Base-by-base conservation (phyloP, 2,329 filamentous ascomycete species). In the Cadophora sp. region DNA sequence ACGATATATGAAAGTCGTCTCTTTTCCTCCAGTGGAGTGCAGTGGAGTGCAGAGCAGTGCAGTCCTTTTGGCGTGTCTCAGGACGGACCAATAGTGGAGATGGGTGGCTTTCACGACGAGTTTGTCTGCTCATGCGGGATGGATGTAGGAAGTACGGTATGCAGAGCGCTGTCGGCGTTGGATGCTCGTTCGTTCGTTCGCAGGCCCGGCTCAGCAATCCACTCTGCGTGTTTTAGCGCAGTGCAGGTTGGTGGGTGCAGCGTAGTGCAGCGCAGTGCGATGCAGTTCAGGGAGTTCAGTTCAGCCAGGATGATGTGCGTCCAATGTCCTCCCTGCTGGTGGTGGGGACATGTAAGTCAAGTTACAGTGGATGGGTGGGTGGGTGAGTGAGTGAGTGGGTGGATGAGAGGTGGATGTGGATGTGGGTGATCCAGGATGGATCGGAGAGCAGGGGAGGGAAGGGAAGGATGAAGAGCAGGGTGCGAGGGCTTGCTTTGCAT, bases 41-140 rank as follows among this genome's bases (percentile, higher is more conserved):
- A 27, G 30, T n/a, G n/a, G n/a, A 36, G 43, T 55, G n/a, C n/a
- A n/a, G n/a, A n/a, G n/a, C n/a, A n/a, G 30, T n/a, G n/a, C 27
- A 36, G 43, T 55, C 13, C 30, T 51, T 55, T 39, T 39, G 36
- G 36, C 11, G 36, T 58, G 50, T 66, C 61, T 65, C 61, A 58
- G 65, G 55, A 47, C 61, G 64, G 62, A 62, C 71, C 71, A 70
- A 68, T 70, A 67, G 68, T 67, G 67, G 69, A 69, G 67, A 63
- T 66, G 61, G 53, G 65, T 66, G 55, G 67, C 61, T 65, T 68
- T 64, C 62, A 65, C 59, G 64, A 59, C 50, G 67, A 63, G 66
- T 55, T 70, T 67, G 63, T 56, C 53, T 58, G 33, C 64, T 64
- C 67, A 69, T 68, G 69, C 69, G 22, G 22, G 36, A 33, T 47